Base-by-base conservation (phyloP, 441 rosid species). In the Pelargonium citronellum region DNA sequence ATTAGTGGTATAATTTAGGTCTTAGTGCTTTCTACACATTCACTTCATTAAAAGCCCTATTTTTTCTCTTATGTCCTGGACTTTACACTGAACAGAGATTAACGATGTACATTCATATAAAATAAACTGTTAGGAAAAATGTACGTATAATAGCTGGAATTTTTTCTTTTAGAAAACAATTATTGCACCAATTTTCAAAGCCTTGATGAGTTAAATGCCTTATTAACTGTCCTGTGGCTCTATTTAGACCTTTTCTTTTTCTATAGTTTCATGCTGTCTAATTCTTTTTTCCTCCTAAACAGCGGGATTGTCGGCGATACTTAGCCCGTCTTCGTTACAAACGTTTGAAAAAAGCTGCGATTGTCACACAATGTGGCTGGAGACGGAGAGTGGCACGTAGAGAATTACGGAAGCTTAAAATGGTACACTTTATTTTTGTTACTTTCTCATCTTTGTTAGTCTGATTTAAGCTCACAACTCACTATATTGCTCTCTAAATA, bases 281-380 rank as follows among this genome's bases (percentile, higher is more conserved):
- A n/a, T 57, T 51, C 66, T 69, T 24, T 66, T 16, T 43, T 49
- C 69, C 62, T 67, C 75, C 55, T 70, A 11, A 16, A 15, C 89
- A 95, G 98, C 83, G 89, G 84, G 87, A 85, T 15, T 79, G 80
- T 67, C 83, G 97, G 72, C 81, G 83, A 77, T 78, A 77, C 80
- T 76, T 84, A 73, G 86, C 86, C 58, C 83, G 62, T 11, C 71
- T 6, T 74, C 75, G 51, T 71, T 92, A 84, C 80, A 27, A 69
- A 69, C 81, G 81, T 74, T 69, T 79, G 69, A 92, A 81, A 83
- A 84, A 78, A 81, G 90, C 91, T 77, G 89, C 96, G 69, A 79
- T 88, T 43, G 68, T 75, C 37, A 74, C 77, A 53, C 98, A 92
- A 81, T 86, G 92, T 83, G 87, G 83, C 74, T 87, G 96, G 95